Evolutionary conservation across 2,329 filamentous ascomycete species (phyloP).

Genomic region (Lecanicillium sp.): DNA sequence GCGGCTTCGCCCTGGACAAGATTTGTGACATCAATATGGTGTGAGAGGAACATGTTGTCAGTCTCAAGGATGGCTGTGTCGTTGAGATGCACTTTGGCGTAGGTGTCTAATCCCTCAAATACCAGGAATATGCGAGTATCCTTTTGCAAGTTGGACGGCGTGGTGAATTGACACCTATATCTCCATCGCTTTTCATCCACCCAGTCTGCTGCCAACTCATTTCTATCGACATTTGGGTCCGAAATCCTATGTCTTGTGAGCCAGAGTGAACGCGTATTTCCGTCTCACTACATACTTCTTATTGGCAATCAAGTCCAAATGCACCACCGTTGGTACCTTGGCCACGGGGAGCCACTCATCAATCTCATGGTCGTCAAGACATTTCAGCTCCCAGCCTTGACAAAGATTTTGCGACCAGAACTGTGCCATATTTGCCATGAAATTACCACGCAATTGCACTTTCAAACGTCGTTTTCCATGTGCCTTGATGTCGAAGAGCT

Average conservation of each 20-base stretch:
- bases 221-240: slow-evolving; percentile 51
- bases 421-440: too few relatives aligned
- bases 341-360: slow-evolving; percentile 22
- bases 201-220: slow-evolving; percentile 50
- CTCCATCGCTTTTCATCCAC: slow-evolving; percentile 51
- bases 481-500: too few relatives aligned
- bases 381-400: too few relatives aligned
- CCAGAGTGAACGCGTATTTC: not conserved
- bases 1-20: slow-evolving; percentile 18
- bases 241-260: slow-evolving; percentile 23
- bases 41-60: slow-evolving; percentile 47
- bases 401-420: too few relatives aligned
- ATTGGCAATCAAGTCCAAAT: slow-evolving; percentile 26
- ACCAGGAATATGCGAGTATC: slow-evolving; percentile 21
- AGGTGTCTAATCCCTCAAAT: slow-evolving; percentile 50
- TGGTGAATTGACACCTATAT: slow-evolving; percentile 35
- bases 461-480: too few relatives aligned
- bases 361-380: too few relatives aligned
- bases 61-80: slow-evolving; percentile 35
- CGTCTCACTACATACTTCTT: slow-evolving; percentile 17
- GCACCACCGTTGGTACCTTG: slow-evolving; percentile 26
- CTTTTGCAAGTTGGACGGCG: slow-evolving; percentile 8
- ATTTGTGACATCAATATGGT: slow-evolving; percentile 38
- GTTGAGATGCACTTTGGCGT: slow-evolving; percentile 42
- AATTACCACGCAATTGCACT: too few relatives aligned